phyloP scores from a whole-genome alignment of 2,329 filamentous ascomycete genomes.

The Clarireedia monteithiana region DNA sequence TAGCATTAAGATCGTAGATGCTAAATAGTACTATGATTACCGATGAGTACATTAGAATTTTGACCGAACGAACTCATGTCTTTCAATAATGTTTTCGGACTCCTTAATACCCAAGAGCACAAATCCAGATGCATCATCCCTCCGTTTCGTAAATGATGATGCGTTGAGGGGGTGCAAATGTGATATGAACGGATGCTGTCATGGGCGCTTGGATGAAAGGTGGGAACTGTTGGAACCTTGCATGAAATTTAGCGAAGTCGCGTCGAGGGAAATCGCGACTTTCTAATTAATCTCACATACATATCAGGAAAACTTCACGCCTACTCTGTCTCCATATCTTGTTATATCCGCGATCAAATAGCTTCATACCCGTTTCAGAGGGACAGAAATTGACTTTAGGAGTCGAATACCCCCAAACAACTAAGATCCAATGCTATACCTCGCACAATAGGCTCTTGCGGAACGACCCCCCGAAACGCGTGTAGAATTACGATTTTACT shows the following conservation, averaged over 20 bases:
- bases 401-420: background rate
- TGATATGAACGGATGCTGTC: background rate
- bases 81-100: background rate
- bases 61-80: too few relatives aligned
- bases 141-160: background rate
- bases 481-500: background rate
- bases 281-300: background rate
- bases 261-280: constrained; percentile 5
- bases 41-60: too few relatives aligned
- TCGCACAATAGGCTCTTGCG: background rate
- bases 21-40: too few relatives aligned
- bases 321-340: background rate
- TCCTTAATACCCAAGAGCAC: background rate
- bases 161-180: background rate
- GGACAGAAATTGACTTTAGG: background rate
- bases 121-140: background rate
- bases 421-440: background rate
- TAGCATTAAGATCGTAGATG: too few relatives aligned
- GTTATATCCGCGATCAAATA: background rate
- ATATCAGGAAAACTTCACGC: background rate
- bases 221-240: background rate
- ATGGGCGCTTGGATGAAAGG: background rate
- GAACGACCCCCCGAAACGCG: background rate
- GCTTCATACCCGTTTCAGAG: background rate
- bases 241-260: constrained; percentile 7